Evolutionary conservation across 208 protist genomes (phyloP).

Genomic region (Wallacemonas sp.): DNA sequence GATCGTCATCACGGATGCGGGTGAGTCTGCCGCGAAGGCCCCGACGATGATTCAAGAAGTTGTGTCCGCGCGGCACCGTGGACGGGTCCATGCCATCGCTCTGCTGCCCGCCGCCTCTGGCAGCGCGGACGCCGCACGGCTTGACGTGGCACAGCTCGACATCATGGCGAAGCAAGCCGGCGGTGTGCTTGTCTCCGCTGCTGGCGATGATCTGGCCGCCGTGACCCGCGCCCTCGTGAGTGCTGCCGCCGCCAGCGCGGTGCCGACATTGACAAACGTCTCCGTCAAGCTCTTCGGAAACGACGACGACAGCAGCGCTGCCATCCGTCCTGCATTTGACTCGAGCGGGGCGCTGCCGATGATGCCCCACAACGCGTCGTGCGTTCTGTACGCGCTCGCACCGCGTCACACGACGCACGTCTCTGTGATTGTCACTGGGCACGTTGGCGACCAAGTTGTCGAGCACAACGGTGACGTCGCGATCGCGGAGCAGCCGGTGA

Average conservation of each 20-base stretch:
- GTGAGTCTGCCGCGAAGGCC: conserved; percentile 15
- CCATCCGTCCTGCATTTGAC: conserved; percentile 17
- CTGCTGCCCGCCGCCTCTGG: conserved; percentile 25
- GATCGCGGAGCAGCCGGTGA: conserved; percentile 14
- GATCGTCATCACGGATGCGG: conserved; percentile 62
- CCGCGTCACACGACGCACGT: conserved; percentile 24
- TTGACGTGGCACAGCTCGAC: conserved; percentile 42
- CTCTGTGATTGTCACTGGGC: conserved; percentile 39
- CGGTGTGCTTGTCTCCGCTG: conserved; percentile 37
- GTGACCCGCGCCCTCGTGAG: conserved; percentile 31
- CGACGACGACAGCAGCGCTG: conserved; percentile 17
- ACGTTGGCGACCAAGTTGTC: conserved; percentile 41
- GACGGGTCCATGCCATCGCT: conserved; percentile 60
- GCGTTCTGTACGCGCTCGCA: conserved; percentile 38
- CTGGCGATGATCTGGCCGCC: background rate
- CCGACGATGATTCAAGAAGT: conserved; percentile 35
- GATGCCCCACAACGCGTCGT: conserved; percentile 38
- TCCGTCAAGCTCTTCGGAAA: conserved; percentile 19
- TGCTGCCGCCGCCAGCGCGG: conserved; percentile 33
- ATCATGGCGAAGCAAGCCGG: conserved; percentile 44
- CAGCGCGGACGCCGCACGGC: background rate
- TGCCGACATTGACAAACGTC: conserved; percentile 58
- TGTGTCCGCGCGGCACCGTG: conserved; percentile 6
- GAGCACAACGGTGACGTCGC: conserved; percentile 53
- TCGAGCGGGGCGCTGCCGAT: conserved; percentile 22